Base-by-base conservation (phyloP, 2,329 filamentous ascomycete species). In the Clonostachys solani region DNA sequence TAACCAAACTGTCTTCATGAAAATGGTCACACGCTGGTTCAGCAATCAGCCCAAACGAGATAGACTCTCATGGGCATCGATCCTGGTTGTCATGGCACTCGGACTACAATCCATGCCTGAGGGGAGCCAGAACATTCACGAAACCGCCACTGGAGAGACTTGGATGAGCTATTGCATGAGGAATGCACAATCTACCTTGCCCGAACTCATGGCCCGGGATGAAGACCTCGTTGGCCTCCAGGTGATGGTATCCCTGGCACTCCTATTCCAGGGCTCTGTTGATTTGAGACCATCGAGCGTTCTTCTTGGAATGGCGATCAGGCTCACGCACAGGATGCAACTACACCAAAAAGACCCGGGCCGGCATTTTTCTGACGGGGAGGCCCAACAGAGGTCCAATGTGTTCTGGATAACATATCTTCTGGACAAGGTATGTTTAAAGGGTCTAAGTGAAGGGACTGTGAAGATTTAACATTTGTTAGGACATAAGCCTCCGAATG, bases 341-440 rank as follows among this genome's bases (percentile, higher is more conserved):
- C 5, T 38, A n/a, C 36, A 18, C 17, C 36, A 18, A 5, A 18
- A 38, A 38, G 49, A 58, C 2, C 49, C 58, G 0, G 47, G 54
- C 1, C 48, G 53, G 12, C 45, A 49, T 0, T 62, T 62, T 12
- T 44, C 63, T 1, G 52, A 57, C 0, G 60, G 61, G 0, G 60
- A 68, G 5, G 58, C 57, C 3, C 56, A 60, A 17, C 66, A 69
- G 23, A 54, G 68, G 19, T 56, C 57, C 5, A 56, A 66, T 0
- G 56, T 72, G 2, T 72, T 72, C 40, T 72, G 68, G 69, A 60
- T 71, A 6, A 63, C 65, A 3, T 72, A 72, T 35, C 54, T 54
- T 5, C 52, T 72, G 6, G 69, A 72, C 46, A 72, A 71, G 56
- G 67, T 69, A 46, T 41, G 46, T 13, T 2, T 4, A 12, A 5